Percentiles rank a stretch among this genome's conserved stretches.
phyloP scores from a whole-genome alignment of 2,329 filamentous ascomycete species.

The Colletotrichum simmondsii region DNA sequence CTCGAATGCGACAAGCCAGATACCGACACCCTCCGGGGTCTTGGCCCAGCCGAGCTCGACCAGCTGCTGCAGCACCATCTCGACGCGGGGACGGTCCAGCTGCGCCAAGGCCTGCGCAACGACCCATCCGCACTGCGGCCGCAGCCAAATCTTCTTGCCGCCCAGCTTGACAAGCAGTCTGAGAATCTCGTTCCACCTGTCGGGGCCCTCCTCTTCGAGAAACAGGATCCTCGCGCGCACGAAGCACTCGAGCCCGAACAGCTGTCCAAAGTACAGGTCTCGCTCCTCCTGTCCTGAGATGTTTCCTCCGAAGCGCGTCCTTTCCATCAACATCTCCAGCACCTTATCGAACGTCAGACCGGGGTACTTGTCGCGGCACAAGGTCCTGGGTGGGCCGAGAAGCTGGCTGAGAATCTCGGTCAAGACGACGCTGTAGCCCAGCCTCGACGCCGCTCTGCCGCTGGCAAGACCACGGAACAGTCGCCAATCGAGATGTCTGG shows the following conservation, averaged over 20 bases:
- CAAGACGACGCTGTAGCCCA: constrained; percentile 90
- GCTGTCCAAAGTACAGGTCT: constrained; percentile 84
- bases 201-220: constrained; percentile 50
- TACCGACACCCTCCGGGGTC: constrained; percentile 88
- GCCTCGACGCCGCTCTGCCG: constrained; percentile 85
- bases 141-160: constrained; percentile 87
- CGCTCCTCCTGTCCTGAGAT: constrained; percentile 79
- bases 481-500: constrained; percentile 71
- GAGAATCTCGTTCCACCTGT: constrained; percentile 75
- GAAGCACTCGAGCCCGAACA: constrained; percentile 90
- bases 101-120: constrained; percentile 78
- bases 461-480: constrained; percentile 91
- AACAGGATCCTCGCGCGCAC: constrained; percentile 83
- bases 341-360: constrained; percentile 67
- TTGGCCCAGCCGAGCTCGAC: constrained; percentile 76
- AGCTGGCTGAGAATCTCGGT: constrained; percentile 82
- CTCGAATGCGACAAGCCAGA: constrained; percentile 81
- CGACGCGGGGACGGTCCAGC: constrained; percentile 59
- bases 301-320: constrained; percentile 64
- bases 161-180: constrained; percentile 79
- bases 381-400: constrained; percentile 61
- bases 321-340: constrained; percentile 63
- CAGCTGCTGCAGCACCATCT: constrained; percentile 69
- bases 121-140: constrained; percentile 87
- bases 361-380: constrained; percentile 59